Conservation (phyloP, 768 basidiomycete genomes). For the Suillus lakei region DNA sequence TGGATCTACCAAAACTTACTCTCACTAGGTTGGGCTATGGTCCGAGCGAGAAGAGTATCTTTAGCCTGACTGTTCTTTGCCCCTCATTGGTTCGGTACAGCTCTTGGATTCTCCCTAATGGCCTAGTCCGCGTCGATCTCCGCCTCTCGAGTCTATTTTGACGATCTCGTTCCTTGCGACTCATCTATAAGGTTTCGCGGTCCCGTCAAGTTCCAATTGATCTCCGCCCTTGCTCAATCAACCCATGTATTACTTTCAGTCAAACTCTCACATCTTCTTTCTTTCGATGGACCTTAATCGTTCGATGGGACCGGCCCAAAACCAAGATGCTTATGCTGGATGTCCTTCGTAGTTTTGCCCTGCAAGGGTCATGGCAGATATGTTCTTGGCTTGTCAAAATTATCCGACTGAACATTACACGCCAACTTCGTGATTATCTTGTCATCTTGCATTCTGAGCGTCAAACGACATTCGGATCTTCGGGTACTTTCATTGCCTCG, state of each 20-base stretch:
- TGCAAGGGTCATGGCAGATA: too few relatives aligned
- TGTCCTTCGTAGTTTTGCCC: neutral
- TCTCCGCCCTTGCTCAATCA: too few relatives aligned
- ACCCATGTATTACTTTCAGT: too few relatives aligned
- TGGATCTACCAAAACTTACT: too few relatives aligned
- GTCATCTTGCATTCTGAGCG: neutral
- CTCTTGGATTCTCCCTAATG: neutral
- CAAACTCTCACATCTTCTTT: neutral
- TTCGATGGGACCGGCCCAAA: neutral
- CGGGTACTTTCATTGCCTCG: too few relatives aligned
- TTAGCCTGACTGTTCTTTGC: neutral
- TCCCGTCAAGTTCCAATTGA: neutral
- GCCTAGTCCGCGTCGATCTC: neutral
- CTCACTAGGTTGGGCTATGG: neutral
- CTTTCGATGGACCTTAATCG: neutral
- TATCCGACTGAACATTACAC: neutral
- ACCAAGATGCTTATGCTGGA: too few relatives aligned
- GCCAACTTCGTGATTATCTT: neutral
- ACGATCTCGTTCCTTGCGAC: neutral
- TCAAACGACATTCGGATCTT: neutral
- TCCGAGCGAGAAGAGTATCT: neutral
- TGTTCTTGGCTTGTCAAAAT: too few relatives aligned
- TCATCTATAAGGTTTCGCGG: too few relatives aligned
- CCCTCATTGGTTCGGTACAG: neutral
- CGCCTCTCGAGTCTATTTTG: neutral